Evolutionary conservation across 441 rosid genomes (phyloP).

Genomic region (Melastoma candidum): DNA sequence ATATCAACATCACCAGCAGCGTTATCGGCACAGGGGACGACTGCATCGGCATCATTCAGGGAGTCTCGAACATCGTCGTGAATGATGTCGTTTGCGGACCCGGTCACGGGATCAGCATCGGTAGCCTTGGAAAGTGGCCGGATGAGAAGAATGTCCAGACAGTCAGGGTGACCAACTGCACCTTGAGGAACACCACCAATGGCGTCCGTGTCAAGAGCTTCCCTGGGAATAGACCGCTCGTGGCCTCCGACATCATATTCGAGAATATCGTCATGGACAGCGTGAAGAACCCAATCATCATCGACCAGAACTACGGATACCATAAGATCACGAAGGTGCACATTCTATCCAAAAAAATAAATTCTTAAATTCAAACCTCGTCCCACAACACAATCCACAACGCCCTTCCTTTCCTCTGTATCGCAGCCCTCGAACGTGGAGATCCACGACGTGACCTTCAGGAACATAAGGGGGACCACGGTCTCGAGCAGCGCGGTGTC

Average conservation of each 20-base stretch:
- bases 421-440: conserved; percentile 16
- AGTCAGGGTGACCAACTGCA: conserved; percentile 4
- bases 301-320: conserved; percentile 14
- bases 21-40: conserved; percentile 12
- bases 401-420: not conserved
- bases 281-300: conserved; percentile 14
- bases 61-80: conserved; percentile 4
- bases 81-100: conserved; percentile 8
- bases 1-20: conserved; percentile 6
- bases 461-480: conserved; percentile 18
- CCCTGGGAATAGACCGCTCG: conserved; percentile 9
- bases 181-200: conserved; percentile 7
- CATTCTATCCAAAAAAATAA: too few relatives aligned
- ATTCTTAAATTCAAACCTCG: not conserved
- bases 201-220: conserved; percentile 16
- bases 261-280: conserved; percentile 12
- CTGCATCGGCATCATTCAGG: conserved; percentile 15
- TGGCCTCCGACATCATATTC: conserved; percentile 11
- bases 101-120: conserved; percentile 16
- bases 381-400: not conserved
- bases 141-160: not conserved
- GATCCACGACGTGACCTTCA: conserved; percentile 11
- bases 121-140: conserved; percentile 11
- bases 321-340: not conserved
- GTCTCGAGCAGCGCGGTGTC: conserved; percentile 8